Percentiles rank a stretch among this genome's conserved stretches.
These are phyloP conservation scores for Solanum aculeatissimum DNA, from an alignment of 305 asterid genomes.

Conservation along the genomic window DNA sequence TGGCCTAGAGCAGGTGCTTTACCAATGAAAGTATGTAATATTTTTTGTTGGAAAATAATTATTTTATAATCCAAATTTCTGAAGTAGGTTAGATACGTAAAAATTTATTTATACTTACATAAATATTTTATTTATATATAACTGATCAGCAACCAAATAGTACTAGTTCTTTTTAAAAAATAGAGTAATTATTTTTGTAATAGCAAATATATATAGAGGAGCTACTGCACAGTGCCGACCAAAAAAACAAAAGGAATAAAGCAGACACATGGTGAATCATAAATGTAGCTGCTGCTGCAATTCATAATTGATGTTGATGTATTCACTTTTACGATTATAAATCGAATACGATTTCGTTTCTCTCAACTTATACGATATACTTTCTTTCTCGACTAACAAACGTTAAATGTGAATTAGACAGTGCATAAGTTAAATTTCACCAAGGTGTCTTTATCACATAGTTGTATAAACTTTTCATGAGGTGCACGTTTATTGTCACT, in stretches of 20 bases:
- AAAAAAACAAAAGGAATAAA: conserved; percentile 23
- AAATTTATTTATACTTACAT: neutral
- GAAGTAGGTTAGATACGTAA: neutral
- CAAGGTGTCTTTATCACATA: neutral
- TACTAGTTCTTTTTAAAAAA: neutral
- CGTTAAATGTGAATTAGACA: neutral
- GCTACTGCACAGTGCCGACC: conserved; percentile 1
- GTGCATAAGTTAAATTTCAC: neutral
- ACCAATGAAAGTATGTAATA: neutral
- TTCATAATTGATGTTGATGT: neutral
- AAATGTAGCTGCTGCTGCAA: neutral
- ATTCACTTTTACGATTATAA: neutral
- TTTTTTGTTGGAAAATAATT: neutral
- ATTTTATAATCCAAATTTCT: neutral
- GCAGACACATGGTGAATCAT: conserved; percentile 4
- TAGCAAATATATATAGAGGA: neutral
- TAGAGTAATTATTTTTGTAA: neutral
- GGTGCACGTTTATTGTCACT: neutral
- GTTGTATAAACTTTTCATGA: neutral
- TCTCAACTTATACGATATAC: neutral
- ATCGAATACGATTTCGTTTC: neutral
- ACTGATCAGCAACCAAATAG: neutral
- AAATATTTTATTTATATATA: neutral
- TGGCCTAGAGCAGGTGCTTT: no score
- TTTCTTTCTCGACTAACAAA: neutral